These are phyloP conservation scores for Hygrocybe coccinea DNA, from an alignment of 768 basidiomycete genomes.

Conservation along the genomic window DNA sequence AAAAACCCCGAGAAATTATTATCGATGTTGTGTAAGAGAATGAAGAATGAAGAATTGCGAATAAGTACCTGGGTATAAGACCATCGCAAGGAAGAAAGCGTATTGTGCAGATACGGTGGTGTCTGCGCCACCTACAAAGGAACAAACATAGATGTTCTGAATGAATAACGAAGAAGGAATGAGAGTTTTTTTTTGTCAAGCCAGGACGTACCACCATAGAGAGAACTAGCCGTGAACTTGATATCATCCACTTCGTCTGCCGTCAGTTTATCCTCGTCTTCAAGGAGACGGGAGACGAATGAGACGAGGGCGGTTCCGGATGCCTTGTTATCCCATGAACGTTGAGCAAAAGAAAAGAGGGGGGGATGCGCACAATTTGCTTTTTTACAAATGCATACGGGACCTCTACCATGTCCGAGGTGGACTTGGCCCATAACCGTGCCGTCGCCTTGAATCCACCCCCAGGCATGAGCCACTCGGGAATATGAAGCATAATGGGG, in stretches of 20 bases:
- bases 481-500: slow-evolving; percentile 49
- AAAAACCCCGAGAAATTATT: too few species aligned
- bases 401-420: slow-evolving; percentile 50
- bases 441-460: slow-evolving; percentile 53
- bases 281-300: slow-evolving; percentile 52
- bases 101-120: slow-evolving; percentile 58
- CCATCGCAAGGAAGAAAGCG: slow-evolving; percentile 58
- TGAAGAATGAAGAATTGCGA: too few species aligned
- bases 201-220: slow-evolving; percentile 43
- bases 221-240: slow-evolving; percentile 58
- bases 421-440: slow-evolving; percentile 46
- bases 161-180: not conserved
- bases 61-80: slow-evolving; percentile 37
- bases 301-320: slow-evolving; percentile 53
- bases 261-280: slow-evolving; percentile 41
- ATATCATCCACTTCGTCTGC: slow-evolving; percentile 56
- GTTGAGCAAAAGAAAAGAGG: slow-evolving; percentile 2
- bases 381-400: slow-evolving; percentile 57
- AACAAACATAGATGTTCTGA: not conserved
- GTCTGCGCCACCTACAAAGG: slow-evolving; percentile 47
- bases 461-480: slow-evolving; percentile 56
- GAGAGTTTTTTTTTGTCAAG: not conserved
- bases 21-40: too few species aligned
- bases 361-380: slow-evolving; percentile 43
- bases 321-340: slow-evolving; percentile 33